These are phyloP conservation scores for Aspergillus sp. DNA, from an alignment of 2,329 filamentous ascomycete species.

Conservation along the genomic window DNA sequence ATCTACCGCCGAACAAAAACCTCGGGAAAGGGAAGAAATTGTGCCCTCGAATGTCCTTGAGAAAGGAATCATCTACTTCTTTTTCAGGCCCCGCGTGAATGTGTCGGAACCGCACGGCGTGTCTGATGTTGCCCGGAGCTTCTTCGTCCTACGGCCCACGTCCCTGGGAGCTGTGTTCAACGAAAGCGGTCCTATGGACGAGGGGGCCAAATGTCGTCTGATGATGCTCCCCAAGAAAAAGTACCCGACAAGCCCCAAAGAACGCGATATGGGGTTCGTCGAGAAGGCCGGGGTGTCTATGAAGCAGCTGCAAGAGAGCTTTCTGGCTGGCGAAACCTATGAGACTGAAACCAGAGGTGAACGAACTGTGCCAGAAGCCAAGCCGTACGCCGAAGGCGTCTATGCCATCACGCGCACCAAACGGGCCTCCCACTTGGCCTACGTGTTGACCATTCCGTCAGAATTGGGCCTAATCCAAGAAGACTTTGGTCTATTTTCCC, in stretches of 20 bases:
- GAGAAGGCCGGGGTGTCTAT: slow-evolving; percentile 69
- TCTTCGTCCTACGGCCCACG: slow-evolving; percentile 74
- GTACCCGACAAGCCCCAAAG: slow-evolving; percentile 65
- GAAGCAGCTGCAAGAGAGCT: slow-evolving; percentile 67
- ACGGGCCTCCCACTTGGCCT: slow-evolving; percentile 72
- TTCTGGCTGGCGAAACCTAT: slow-evolving; percentile 66
- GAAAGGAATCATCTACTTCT: slow-evolving; percentile 90
- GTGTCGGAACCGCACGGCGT: slow-evolving; percentile 67
- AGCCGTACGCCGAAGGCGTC: slow-evolving; percentile 77
- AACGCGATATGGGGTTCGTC: slow-evolving; percentile 78
- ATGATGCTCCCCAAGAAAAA: slow-evolving; percentile 81
- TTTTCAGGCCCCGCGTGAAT: slow-evolving; percentile 74
- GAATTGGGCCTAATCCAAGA: slow-evolving; percentile 69
- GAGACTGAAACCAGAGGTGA: slow-evolving; percentile 72
- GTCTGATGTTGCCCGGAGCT: slow-evolving; percentile 72
- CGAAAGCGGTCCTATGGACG: slow-evolving; percentile 50
- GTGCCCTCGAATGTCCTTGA: slow-evolving; percentile 68
- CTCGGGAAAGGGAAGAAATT: slow-evolving; percentile 49
- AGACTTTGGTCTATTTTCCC: slow-evolving; percentile 67
- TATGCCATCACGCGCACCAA: slow-evolving; percentile 76
- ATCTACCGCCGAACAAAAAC: slow-evolving; percentile 41
- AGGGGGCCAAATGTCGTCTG: slow-evolving; percentile 64
- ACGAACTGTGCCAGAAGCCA: slow-evolving; percentile 66
- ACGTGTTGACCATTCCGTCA: slow-evolving; percentile 72
- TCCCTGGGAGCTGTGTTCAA: slow-evolving; percentile 66